phyloP scores from a whole-genome alignment of 768 basidiomycete species.

The Paxillus rubicundulus region DNA sequence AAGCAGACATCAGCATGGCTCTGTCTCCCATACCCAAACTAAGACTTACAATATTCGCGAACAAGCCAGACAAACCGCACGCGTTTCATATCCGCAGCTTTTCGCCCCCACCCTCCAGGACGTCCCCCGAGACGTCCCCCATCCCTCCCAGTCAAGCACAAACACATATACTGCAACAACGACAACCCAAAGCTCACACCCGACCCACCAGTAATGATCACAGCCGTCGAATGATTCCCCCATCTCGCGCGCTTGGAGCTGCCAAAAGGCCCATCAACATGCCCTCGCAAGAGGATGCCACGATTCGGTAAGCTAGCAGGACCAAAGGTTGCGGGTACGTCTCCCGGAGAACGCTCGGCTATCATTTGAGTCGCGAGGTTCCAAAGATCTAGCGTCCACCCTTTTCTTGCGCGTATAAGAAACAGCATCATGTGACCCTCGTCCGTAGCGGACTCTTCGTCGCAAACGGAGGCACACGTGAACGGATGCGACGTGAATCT shows the following conservation, averaged over 20 bases:
- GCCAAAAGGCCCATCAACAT: conserved; percentile 70
- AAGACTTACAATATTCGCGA: conserved; percentile 65
- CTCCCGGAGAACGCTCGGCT: conserved; percentile 33
- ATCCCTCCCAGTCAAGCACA: conserved; percentile 55
- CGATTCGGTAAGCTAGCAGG: conserved; percentile 31
- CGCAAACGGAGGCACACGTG: conserved; percentile 62
- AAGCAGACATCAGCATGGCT: neutral
- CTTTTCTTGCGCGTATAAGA: conserved; percentile 65
- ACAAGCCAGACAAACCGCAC: conserved; percentile 77
- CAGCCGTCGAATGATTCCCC: conserved; percentile 54
- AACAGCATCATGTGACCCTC: conserved; percentile 58
- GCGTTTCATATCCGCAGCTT: conserved; percentile 44
- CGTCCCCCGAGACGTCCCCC: conserved; percentile 47
- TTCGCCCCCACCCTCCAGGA: conserved; percentile 42
- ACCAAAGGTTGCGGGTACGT: conserved; percentile 5
- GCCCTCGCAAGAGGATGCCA: conserved; percentile 54
- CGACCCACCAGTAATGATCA: conserved; percentile 70
- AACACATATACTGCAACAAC: conserved; percentile 61
- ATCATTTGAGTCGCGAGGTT: conserved; percentile 43
- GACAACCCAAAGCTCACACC: conserved; percentile 73
- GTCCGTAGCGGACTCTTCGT: conserved; percentile 42
- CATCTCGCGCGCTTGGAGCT: conserved; percentile 58
- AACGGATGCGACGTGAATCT: conserved; percentile 68
- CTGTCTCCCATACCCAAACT: neutral
- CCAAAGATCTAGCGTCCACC: conserved; percentile 70